These are phyloP conservation scores for Flaveria brownii DNA, from an alignment of 129 eudicot species.

Conservation along the genomic window DNA sequence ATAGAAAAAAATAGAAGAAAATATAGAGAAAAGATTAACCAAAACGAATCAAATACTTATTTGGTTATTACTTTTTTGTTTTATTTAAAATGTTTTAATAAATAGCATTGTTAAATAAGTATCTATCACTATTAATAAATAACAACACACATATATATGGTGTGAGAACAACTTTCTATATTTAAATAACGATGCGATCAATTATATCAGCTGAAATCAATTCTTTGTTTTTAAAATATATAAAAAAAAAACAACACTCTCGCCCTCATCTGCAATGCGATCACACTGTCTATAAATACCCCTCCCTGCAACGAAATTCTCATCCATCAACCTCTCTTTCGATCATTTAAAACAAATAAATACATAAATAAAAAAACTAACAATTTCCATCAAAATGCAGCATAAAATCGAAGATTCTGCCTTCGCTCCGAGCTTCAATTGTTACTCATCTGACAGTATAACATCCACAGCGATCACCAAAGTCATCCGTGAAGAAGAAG, in stretches of 20 bases:
- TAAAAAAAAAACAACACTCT: not conserved
- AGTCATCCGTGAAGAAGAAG: constrained; percentile 30
- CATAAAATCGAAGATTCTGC: constrained; percentile 10
- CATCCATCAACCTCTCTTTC: not conserved
- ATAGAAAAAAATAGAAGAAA: no score
- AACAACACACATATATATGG: no score
- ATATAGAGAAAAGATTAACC: no score
- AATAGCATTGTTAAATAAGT: no score
- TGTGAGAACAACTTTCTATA: no score
- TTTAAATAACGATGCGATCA: not conserved
- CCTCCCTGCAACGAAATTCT: not conserved
- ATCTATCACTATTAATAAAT: no score
- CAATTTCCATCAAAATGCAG: no score
- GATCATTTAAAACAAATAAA: not conserved
- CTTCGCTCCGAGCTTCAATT: constrained; percentile 52
- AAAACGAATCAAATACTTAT: no score
- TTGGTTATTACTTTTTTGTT: no score
- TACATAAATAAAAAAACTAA: no score
- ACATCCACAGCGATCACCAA: constrained; percentile 42
- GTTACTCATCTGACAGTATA: constrained; percentile 38
- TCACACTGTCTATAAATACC: not conserved
- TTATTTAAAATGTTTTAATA: no score
- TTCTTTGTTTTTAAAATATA: not conserved
- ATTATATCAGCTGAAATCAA: not conserved
- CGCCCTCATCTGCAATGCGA: not conserved